These are phyloP conservation scores for Talaromyces sp. DNA, from an alignment of 2,329 filamentous ascomycete genomes.

Conservation along the genomic window DNA sequence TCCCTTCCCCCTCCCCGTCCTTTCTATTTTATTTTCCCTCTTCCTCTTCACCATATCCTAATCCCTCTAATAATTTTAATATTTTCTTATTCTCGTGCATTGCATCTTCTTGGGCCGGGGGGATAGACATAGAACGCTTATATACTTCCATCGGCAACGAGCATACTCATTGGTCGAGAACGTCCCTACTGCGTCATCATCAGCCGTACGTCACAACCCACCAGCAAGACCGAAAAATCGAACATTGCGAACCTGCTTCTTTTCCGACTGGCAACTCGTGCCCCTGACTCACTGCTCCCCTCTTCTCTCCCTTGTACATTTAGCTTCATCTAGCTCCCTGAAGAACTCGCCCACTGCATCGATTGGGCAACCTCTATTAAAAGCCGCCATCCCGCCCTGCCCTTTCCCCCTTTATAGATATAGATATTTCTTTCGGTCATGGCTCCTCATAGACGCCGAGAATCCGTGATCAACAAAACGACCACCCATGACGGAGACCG, in stretches of 20 bases:
- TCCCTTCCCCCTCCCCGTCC: neutral
- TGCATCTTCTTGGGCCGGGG: neutral
- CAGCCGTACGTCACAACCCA: constrained; percentile 26
- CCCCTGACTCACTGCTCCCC: neutral
- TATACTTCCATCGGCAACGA: neutral
- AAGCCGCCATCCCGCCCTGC: neutral
- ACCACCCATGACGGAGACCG: constrained; percentile 34
- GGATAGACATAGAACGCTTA: neutral
- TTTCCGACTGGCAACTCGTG: neutral
- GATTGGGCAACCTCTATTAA: neutral
- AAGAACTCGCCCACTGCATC: neutral
- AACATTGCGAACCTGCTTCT: constrained; percentile 5
- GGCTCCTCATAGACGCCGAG: constrained; percentile 20
- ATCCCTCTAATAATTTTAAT: neutral
- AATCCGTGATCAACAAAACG: constrained; percentile 28
- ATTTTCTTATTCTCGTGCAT: neutral
- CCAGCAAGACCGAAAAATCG: constrained; percentile 4
- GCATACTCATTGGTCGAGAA: constrained; percentile 5
- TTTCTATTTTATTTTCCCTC: neutral
- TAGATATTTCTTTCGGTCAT: constrained; percentile 9
- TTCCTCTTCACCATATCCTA: neutral
- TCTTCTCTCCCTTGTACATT: neutral
- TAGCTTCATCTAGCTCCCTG: neutral
- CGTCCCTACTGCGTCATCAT: constrained; percentile 15
- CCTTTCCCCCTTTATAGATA: constrained; percentile 1